Percentiles rank a stretch among this genome's conserved stretches.
Evolutionary conservation across 768 basidiomycete genomes (phyloP).

Genomic region (Filobasidium floriforme): DNA sequence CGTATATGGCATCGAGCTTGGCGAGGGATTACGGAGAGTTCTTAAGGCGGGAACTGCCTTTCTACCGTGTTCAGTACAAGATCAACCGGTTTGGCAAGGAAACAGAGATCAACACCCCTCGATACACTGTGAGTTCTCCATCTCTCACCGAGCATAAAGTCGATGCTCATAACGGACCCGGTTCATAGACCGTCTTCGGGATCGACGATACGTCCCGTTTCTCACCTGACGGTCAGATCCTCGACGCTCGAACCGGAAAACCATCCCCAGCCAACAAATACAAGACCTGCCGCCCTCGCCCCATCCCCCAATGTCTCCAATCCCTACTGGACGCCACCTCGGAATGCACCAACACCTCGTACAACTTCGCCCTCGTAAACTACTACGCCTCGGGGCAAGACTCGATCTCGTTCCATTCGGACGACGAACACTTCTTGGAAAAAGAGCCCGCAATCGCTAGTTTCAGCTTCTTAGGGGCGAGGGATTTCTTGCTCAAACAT

Average conservation of each 20-base stretch:
- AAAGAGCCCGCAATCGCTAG: constrained; percentile 43
- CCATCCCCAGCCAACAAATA: constrained; percentile 32
- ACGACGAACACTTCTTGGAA: constrained; percentile 42
- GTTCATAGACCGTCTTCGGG: constrained; percentile 36
- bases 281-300: constrained; percentile 34
- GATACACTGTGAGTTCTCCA: constrained; percentile 28
- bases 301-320: constrained; percentile 38
- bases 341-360: constrained; percentile 40
- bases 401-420: constrained; percentile 43
- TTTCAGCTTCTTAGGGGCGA: constrained; percentile 36
- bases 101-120: constrained; percentile 37
- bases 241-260: constrained; percentile 5
- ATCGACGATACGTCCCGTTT: constrained; percentile 32
- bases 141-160: not conserved
- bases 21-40: constrained; percentile 30
- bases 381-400: constrained; percentile 41
- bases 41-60: constrained; percentile 35
- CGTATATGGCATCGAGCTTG: constrained; percentile 30
- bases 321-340: constrained; percentile 18
- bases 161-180: not conserved
- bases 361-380: constrained; percentile 44
- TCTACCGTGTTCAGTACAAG: constrained; percentile 41
- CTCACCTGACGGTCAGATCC: constrained; percentile 1
- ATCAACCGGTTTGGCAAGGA: constrained; percentile 27
- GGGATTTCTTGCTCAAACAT: constrained; percentile 43